phyloP scores from a whole-genome alignment of 2,329 filamentous ascomycete genomes.

The Scleromitrula shiraiana region DNA sequence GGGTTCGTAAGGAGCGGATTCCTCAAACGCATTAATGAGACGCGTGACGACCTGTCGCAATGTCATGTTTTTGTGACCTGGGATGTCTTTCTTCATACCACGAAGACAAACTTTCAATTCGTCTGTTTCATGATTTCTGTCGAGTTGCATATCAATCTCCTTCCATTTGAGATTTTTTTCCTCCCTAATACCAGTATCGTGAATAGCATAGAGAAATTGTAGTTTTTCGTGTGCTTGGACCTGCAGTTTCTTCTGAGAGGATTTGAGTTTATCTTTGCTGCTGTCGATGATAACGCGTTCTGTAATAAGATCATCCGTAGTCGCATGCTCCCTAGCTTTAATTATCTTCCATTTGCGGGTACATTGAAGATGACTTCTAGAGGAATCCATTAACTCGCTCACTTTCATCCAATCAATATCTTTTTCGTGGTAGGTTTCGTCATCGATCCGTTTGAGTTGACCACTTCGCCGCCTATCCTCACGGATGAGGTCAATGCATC shows the following conservation, averaged over 20 bases:
- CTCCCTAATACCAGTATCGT: constrained; percentile 32
- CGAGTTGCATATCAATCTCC: constrained; percentile 35
- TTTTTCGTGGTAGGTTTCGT: constrained; percentile 35
- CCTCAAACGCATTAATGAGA: constrained; percentile 23
- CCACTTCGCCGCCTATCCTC: constrained; percentile 24
- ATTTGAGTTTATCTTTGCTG: constrained; percentile 37
- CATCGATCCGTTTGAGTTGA: constrained; percentile 17
- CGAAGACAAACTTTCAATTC: constrained; percentile 25
- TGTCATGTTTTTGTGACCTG: constrained; percentile 22
- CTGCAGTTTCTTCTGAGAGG: constrained; percentile 34
- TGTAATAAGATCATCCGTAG: constrained; percentile 14
- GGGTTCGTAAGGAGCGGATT: constrained; percentile 19
- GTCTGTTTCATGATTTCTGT: constrained; percentile 31
- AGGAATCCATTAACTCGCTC: constrained; percentile 52
- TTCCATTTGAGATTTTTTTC: constrained; percentile 45
- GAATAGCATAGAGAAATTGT: constrained; percentile 37
- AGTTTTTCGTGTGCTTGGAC: constrained; percentile 40
- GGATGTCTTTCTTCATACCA: constrained; percentile 23
- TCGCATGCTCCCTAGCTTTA: constrained; percentile 25
- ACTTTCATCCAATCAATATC: constrained; percentile 60
- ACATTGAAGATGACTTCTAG: constrained; percentile 59
- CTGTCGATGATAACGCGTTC: constrained; percentile 21
- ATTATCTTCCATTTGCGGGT: constrained; percentile 56
- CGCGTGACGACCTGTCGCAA: constrained; percentile 23
- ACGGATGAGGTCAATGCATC: constrained; percentile 43